Evolutionary conservation across 768 basidiomycete species (phyloP).

Genomic region (Tulasnella sp.): DNA sequence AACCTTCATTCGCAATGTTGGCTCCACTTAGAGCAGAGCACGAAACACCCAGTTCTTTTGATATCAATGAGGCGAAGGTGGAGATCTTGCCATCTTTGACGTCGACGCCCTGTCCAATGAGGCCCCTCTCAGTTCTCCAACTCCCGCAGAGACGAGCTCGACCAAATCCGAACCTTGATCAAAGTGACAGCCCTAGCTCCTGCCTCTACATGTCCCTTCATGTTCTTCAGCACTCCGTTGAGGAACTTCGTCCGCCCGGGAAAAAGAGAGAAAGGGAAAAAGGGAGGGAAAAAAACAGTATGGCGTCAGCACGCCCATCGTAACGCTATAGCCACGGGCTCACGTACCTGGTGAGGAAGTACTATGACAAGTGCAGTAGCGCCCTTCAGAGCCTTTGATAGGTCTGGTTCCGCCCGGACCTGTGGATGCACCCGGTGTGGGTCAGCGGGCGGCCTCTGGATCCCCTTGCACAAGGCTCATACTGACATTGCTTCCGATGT

Average conservation of each 20-base stretch:
- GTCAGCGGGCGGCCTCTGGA: too few relatives aligned
- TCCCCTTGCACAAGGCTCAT: too few relatives aligned
- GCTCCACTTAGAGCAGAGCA: conserved; percentile 40
- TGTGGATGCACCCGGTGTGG: not conserved
- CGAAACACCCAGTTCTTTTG: conserved; percentile 33
- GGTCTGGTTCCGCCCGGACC: conserved; percentile 34
- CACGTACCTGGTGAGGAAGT: conserved; percentile 37
- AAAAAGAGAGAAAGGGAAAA: too few relatives aligned
- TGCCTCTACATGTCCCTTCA: conserved; percentile 34
- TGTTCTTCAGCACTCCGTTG: conserved; percentile 31
- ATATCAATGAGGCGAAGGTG: conserved; percentile 39
- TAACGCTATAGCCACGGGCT: too few relatives aligned
- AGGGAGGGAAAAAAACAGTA: too few relatives aligned
- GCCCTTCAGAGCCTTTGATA: conserved; percentile 35
- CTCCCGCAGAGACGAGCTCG: not conserved
- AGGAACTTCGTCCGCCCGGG: conserved; percentile 34
- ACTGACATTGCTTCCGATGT: conserved; percentile 33
- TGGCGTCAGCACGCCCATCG: too few relatives aligned
- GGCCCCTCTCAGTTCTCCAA: not conserved
- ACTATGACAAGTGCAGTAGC: conserved; percentile 41
- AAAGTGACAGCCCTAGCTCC: conserved; percentile 36
- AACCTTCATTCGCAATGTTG: conserved; percentile 40
- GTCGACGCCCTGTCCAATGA: conserved; percentile 34
- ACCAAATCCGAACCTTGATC: conserved; percentile 33
- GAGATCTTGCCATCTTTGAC: conserved; percentile 35